Base-by-base conservation (phyloP, 331 rosid species). In the Saraca asoca region DNA sequence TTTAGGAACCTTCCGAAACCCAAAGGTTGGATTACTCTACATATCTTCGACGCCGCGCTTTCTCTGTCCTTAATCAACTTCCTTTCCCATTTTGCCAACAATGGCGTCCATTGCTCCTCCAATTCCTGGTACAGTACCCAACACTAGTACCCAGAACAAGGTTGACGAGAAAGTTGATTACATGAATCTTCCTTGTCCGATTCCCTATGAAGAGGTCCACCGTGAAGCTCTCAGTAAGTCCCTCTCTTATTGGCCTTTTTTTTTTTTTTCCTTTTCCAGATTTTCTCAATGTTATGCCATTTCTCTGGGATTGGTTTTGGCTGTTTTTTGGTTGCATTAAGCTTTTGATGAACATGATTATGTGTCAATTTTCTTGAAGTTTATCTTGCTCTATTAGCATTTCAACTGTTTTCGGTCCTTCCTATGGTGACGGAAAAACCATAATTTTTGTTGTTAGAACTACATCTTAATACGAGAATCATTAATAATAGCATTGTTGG, bases 221-320 rank as follows among this genome's bases (percentile, higher is more conserved):
- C 99, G 97, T 33, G 99, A 94, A 90, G 92, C 99, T 58, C 80
- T 88, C 88, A 88, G 99, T 90, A 13, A 57, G 86, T 81, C 38
- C 45, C 71, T 73, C 13, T 49, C 9, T 38, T 45, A 0, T 34
- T 63, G 41, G 19, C 35, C 0, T n/a, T 58, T 52, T 19, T 41
- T 37, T 68, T 4, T 43, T 53, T 43, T 5, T 35, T 2, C 4
- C 12, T n/a, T 13, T 44, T 44, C 6, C 6, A 9, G 50, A 5
- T 51, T 1, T 49, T 33, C 6, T 33, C 12, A 3, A n/a, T 46
- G 15, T 14, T 33, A 45, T 7, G 15, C 6, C 33, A 38, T 46
- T 35, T 19, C 7, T 52, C 8, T 51, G 6, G 8, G 12, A 5
- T 66, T 19, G 31, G 3, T 24, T 24, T 1, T 24, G 31, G 31